These are phyloP conservation scores for Pholiota molesta DNA, from an alignment of 768 basidiomycete species.

Conservation along the genomic window DNA sequence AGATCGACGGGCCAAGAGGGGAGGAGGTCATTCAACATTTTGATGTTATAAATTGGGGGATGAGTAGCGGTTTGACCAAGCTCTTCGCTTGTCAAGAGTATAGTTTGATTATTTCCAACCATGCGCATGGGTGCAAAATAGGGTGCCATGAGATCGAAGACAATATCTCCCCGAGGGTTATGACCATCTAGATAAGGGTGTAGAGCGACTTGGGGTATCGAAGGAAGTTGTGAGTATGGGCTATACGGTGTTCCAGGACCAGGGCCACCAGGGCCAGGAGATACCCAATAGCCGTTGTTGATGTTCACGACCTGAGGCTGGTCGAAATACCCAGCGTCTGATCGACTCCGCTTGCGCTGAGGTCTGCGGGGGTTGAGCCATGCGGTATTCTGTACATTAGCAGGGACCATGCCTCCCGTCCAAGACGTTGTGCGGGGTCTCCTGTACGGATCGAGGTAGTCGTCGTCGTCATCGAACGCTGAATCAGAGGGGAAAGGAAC, in stretches of 20 bases:
- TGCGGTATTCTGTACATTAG: conserved; percentile 7
- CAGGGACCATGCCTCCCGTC: conserved; percentile 31
- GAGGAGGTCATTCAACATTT: conserved; percentile 58
- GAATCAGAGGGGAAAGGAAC: conserved; percentile 29
- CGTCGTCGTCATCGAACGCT: conserved; percentile 3
- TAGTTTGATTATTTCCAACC: conserved; percentile 40
- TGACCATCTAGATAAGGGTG: conserved; percentile 60
- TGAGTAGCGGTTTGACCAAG: conserved; percentile 56
- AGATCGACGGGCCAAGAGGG: conserved; percentile 67
- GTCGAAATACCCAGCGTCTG: conserved; percentile 15
- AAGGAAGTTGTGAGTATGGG: conserved; percentile 20
- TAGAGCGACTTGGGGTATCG: conserved; percentile 27
- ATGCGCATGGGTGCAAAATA: conserved; percentile 47
- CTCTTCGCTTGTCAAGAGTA: conserved; percentile 44
- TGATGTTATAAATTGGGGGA: conserved; percentile 54
- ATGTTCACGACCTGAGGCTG: conserved; percentile 13
- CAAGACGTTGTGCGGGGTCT: conserved; percentile 46
- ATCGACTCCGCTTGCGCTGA: conserved; percentile 16
- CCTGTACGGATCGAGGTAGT: conserved; percentile 9
- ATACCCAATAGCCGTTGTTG: conserved; percentile 13
- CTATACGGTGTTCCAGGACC: conserved; percentile 22
- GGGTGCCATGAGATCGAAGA: conserved; percentile 59
- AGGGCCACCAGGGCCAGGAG: neutral
- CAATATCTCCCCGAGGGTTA: conserved; percentile 42
- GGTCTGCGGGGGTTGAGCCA: conserved; percentile 15